Conservation (phyloP, 2,329 filamentous ascomycete species). For the Penicillium frequentans region DNA sequence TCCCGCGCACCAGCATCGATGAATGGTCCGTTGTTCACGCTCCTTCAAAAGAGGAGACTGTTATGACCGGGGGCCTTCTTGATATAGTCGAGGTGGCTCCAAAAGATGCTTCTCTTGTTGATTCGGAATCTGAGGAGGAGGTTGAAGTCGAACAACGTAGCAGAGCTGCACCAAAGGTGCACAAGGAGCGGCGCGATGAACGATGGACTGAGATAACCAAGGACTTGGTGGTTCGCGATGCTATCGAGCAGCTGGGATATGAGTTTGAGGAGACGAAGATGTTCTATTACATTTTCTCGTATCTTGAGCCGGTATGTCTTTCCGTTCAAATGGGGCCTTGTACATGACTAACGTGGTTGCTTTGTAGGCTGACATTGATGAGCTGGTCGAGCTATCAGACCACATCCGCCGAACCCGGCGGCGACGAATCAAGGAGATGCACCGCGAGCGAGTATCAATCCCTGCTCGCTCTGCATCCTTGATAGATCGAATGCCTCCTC, state of each 20-base stretch:
- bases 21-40: slow-evolving; percentile 83
- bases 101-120: slow-evolving; percentile 40
- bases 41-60: slow-evolving; percentile 42
- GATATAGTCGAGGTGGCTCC: slow-evolving; percentile 23
- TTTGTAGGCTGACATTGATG: slow-evolving; percentile 77
- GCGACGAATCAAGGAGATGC: slow-evolving; percentile 60
- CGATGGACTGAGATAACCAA: slow-evolving; percentile 99
- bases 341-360: neutral
- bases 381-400: slow-evolving; percentile 79
- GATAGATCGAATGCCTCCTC: slow-evolving; percentile 19
- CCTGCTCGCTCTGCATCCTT: slow-evolving; percentile 14
- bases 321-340: neutral
- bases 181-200: slow-evolving; percentile 50
- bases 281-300: slow-evolving; percentile 92
- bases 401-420: slow-evolving; percentile 70
- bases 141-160: slow-evolving; percentile 49
- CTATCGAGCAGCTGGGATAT: slow-evolving; percentile 81
- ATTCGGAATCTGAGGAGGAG: slow-evolving; percentile 51
- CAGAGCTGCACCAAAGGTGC: slow-evolving; percentile 47
- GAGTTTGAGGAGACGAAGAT: slow-evolving; percentile 85
- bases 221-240: slow-evolving; percentile 82
- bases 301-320: slow-evolving; percentile 75
- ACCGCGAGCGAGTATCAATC: slow-evolving; percentile 43
- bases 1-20: slow-evolving; percentile 68
- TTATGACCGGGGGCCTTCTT: slow-evolving; percentile 20